Evolutionary conservation across 305 asterid genomes (phyloP), one percentile per base, ranked within the genome.

Genomic region (Rubia occidens): DNA sequence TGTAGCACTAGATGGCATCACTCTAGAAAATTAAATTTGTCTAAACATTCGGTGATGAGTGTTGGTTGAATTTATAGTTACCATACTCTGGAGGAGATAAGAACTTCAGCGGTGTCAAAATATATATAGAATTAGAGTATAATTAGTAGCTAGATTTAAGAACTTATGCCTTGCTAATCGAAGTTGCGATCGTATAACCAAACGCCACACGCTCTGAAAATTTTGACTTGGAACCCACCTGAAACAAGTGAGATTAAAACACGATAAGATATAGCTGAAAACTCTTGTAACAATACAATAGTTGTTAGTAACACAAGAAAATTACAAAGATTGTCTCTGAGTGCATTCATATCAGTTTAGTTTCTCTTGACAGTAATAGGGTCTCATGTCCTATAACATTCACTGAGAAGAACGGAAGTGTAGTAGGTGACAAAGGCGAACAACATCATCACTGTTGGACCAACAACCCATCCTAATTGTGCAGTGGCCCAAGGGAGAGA

Each of bases 401-500:
- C 65, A 1, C 96, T 77, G 5, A 93, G 94, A 66, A 93, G 97
- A 71, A 85, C 8, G 13, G 98, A 93, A 53, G 98, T 90, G 82
- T 88, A 90, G 68, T 90, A 93, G 0, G 98, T 93, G 5, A 93
- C 97, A 26, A 88, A 81, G 2, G 98, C 88, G 84, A 93, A 93
- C 82, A 93, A 47, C 26, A 93, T 20, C 88, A 93, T 54, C 53
- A 88, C 86, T 17, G 85, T 67, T n/a, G 98, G 98, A 4, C 98
- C 97, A 13, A 96, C 98, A 26, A 90, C 66, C 97, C 98, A 93
- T 2, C 98, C 98, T 11, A 93, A 79, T 68, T 93, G 98, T 6
- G 96, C 97, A 6, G 83, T 77, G 0, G 98, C 96, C 98, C 97
- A 93, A 60, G 98, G 94, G 78, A 93, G 75, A 32, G 98, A 90